Base-by-base conservation (phyloP, 2,329 filamentous ascomycete genomes). In the Sordariomycetes sp. region DNA sequence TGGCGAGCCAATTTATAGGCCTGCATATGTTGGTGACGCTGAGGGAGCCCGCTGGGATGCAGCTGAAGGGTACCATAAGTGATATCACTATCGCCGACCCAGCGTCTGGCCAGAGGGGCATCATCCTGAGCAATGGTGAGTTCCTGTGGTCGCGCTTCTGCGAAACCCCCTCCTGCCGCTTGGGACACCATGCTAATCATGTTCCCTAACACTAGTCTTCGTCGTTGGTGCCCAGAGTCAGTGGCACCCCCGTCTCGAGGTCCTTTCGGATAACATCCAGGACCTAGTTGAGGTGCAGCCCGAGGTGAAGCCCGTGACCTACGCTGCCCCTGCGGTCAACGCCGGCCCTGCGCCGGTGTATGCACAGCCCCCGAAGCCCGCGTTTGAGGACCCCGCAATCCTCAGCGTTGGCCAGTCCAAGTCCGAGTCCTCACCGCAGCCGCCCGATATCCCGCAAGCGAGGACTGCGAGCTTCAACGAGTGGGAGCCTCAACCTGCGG, bases 321-420 rank as follows among this genome's bases (percentile, higher is more conserved):
- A 69, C 48, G 61, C 61, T 22, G 62, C 67, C 59, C 64, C 68
- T 24, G 57, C 63, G 32, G 59, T 62, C 58, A 64, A 64, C 62
- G 58, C 65, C 59, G 57, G 64, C 50, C 59, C 67, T 24, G 64
- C 67, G 16, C 62, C 69, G 18, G 57, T 53, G 32, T 57, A 57
- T 43, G n/a, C 62, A 5, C 59, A 68, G 24, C 59, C 66, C n/a
- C 61, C 66, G 56, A 69, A 66, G 43, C 63, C 66, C 52, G 65
- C 76, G 0, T 90, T 94, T 65, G 79, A 86, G n/a, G 90, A 95
- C 65, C 90, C 90, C 12, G 90, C 90, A 3, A 95, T 95, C 58
- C 69, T 95, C 53, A 91, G 89, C 67, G 81, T 89, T 55, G 55
- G 55, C 14, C 20, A 51, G 43, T 35, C 55, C 11, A 57, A 57